Base-by-base conservation (phyloP, 1,139 yeast species). In the Yamadazyma diddensiae region DNA sequence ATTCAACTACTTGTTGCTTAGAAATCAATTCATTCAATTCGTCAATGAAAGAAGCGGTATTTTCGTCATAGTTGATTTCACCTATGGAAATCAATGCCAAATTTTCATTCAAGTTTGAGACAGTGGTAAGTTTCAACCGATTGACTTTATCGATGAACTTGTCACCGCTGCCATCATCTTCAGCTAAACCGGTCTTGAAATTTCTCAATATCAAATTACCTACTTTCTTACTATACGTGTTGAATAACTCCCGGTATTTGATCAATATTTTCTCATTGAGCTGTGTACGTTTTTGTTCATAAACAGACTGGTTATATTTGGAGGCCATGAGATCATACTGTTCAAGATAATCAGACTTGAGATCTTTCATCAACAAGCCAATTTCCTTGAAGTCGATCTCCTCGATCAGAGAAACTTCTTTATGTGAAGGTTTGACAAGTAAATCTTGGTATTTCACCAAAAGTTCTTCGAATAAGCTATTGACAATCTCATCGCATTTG, bases 401-500 rank as follows among this genome's bases (percentile, higher is more conserved):
- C 4, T 41, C 36, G 16, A 45, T 34, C 4, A 32, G 42, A 7
- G 33, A 24, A 3, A 11, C 15, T 10, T 27, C 28, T n/a, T 15
- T n/a, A 4, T 10, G 24, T 4, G 26, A 16, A 8, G 15, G 15
- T 2, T 41, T 30, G 10, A 28, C 29, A 21, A 51, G 39, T 16
- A 49, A 39, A n/a, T 46, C 56, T 2, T 47, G 45, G 31, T 66
- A 66, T 17, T 58, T 61, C 2, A 36, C 41, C 16, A 62, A 57
- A 50, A 82, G 82, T 11, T 61, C 65, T 5, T 62, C 67, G 50
- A 61, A 77, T 1, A 79, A 70, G 24, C 59, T 62, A 18, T 64
- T 59, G 17, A 79, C 73, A 33, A 94, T 84, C 55, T 92, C 98
- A 49, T 90, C 95, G 57, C 98, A 92, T 52, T 95, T 79, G 62